phyloP scores from a whole-genome alignment of 2,329 filamentous ascomycete genomes.

The Pseudocercospora vitis region DNA sequence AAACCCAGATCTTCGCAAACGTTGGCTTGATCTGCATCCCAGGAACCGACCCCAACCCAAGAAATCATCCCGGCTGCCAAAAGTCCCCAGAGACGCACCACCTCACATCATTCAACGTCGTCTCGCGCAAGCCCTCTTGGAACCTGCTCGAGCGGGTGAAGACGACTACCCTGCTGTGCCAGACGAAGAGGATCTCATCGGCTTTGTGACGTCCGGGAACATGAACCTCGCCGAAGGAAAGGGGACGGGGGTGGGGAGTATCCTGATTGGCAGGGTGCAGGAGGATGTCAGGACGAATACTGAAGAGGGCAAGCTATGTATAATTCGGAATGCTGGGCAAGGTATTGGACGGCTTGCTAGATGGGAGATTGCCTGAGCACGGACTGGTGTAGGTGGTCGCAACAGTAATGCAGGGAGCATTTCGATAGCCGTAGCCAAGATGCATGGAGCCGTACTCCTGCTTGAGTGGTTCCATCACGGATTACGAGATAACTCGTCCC shows the following conservation, averaged over 20 bases:
- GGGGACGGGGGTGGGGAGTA: slow-evolving; percentile 71
- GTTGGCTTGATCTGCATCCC: slow-evolving; percentile 68
- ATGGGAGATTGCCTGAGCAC: slow-evolving; percentile 65
- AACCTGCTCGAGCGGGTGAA: slow-evolving; percentile 41
- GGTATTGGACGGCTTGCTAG: slow-evolving; percentile 72
- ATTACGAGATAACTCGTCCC: too few relatives aligned
- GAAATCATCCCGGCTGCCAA: slow-evolving; percentile 27
- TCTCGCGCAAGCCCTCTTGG: slow-evolving; percentile 46
- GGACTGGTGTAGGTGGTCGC: too few relatives aligned
- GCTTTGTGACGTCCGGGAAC: slow-evolving; percentile 85
- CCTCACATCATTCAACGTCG: slow-evolving; percentile 46
- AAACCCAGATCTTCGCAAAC: slow-evolving; percentile 55
- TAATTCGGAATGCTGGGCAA: slow-evolving; percentile 80
- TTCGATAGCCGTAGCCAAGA: too few relatives aligned
- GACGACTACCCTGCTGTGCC: slow-evolving; percentile 65
- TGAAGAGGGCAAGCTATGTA: slow-evolving; percentile 62
- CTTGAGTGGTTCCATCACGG: neutral
- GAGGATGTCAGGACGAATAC: slow-evolving; percentile 38
- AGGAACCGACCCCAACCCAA: slow-evolving; percentile 28
- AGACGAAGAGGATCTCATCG: slow-evolving; percentile 71
- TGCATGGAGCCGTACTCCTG: too few relatives aligned
- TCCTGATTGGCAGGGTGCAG: slow-evolving; percentile 62
- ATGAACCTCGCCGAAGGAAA: slow-evolving; percentile 76
- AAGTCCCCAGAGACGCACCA: slow-evolving; percentile 39
- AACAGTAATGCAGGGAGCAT: too few relatives aligned